Evolutionary conservation across 148 eudicot species (phyloP).

Genomic region (Chenopodium formosanum): DNA sequence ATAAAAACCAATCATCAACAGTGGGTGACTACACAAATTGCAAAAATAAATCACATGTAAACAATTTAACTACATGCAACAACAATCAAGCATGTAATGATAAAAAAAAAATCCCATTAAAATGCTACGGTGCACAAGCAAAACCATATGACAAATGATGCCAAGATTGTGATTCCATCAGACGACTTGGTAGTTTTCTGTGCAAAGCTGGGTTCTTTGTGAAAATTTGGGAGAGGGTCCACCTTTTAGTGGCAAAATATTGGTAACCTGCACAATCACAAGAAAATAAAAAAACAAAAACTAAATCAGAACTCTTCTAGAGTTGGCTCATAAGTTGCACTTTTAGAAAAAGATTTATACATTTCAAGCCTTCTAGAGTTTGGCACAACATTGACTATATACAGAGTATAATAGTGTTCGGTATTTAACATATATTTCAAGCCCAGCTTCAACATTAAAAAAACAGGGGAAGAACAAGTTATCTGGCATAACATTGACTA

Average conservation of each 20-base stretch:
- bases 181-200: slow-evolving; percentile 86
- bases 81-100: neutral
- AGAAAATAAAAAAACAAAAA: neutral
- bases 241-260: slow-evolving; percentile 70
- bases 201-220: slow-evolving; percentile 58
- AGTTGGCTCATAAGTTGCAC: too few species aligned
- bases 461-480: neutral
- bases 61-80: slow-evolving; percentile 12
- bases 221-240: slow-evolving; percentile 76
- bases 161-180: slow-evolving; percentile 29
- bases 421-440: neutral
- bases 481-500: neutral
- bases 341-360: too few species aligned
- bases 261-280: slow-evolving; percentile 51
- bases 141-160: slow-evolving; percentile 3
- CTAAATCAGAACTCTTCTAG: neutral
- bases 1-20: slow-evolving; percentile 10
- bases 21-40: neutral
- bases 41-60: neutral
- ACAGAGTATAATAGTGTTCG: too few species aligned
- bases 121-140: slow-evolving; percentile 11
- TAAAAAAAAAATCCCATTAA: neutral
- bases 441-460: neutral
- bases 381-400: too few species aligned
- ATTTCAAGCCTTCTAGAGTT: too few species aligned